Percentiles rank a stretch among this genome's conserved stretches.
Evolutionary conservation across 768 basidiomycete species (phyloP).

Genomic region (Chlorophyllum brunneum): DNA sequence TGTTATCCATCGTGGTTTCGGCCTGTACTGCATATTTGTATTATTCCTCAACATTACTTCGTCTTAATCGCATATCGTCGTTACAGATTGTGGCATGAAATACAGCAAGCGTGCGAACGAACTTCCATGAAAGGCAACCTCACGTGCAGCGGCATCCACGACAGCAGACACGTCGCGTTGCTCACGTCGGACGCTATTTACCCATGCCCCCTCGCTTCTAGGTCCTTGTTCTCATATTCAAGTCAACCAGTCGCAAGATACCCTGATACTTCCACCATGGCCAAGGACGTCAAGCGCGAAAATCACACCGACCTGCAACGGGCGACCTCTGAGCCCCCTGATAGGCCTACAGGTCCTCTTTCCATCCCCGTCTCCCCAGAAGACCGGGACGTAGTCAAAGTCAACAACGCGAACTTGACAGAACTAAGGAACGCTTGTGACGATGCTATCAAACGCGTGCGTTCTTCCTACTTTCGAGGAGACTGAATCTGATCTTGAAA

Average conservation of each 20-base stretch:
- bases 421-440: conserved; percentile 76
- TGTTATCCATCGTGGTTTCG: conserved; percentile 4
- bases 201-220: conserved; percentile 3
- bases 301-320: conserved; percentile 1
- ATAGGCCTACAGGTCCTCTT: conserved; percentile 53
- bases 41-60: conserved; percentile 11
- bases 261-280: neutral
- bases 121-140: neutral
- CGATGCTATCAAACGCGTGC: conserved; percentile 85
- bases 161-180: conserved; percentile 9
- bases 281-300: conserved; percentile 3
- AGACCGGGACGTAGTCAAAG: conserved; percentile 53
- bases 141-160: neutral
- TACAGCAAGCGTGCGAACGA: neutral
- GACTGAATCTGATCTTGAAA: too few relatives aligned
- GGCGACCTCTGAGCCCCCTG: conserved; percentile 22
- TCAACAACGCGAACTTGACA: conserved; percentile 53
- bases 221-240: neutral
- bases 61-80: neutral
- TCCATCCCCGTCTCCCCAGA: conserved; percentile 39
- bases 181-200: neutral
- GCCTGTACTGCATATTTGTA: conserved; percentile 13
- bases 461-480: conserved; percentile 20
- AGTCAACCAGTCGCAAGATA: neutral
- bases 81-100: neutral